Base-by-base conservation (phyloP, 1,139 yeast genomes). In the Meyerozyma carpophila region DNA sequence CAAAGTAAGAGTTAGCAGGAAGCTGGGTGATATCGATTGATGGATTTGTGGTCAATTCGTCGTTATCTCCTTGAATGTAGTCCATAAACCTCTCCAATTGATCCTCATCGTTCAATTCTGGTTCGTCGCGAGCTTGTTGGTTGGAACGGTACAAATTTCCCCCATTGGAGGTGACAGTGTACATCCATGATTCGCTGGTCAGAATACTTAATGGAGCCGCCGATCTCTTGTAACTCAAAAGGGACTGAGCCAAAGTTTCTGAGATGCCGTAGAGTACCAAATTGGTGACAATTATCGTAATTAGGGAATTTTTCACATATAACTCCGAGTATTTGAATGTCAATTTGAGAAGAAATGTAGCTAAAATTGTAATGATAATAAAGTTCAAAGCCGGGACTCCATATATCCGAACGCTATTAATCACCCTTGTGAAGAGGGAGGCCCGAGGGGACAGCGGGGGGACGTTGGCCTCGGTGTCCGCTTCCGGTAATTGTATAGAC, bases 221-320 rank as follows among this genome's bases (percentile, higher is more conserved):
- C 42, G 47, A 49, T 2, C 57, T 50, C 11, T 57, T 46, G 47
- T 64, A 75, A 32, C 73, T 58, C 6, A 79, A 54, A 2, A 86
- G 66, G 1, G 86, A 73, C 61, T 93, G 98, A 0, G 98, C 98
- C 48, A 90, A 63, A 0, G 93, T 81, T 58, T 91, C 98, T 0
- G 97, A 90, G 8, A 90, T 80, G 0, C 96, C 97, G 59, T 83
- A 88, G 5, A 91, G 68, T 10, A 91, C 80, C 34, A 87, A 67
- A 57, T 91, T 91, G 1, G 97, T 83, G n/a, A 84, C 79, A 45
- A 88, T 78, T 40, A 91, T 87, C 5, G 97, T 90, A 14, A 85
- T 59, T 25, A 90, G 63, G 1, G 94, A 83, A 44, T 81, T 81
- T 48, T 68, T 73, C 54, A 77, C 75, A 60, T 90, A 90, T 43